Evolutionary conservation across 768 basidiomycete species (phyloP), one percentile per base, ranked within the genome.

Genomic region (Sarcomyxa edulis): DNA sequence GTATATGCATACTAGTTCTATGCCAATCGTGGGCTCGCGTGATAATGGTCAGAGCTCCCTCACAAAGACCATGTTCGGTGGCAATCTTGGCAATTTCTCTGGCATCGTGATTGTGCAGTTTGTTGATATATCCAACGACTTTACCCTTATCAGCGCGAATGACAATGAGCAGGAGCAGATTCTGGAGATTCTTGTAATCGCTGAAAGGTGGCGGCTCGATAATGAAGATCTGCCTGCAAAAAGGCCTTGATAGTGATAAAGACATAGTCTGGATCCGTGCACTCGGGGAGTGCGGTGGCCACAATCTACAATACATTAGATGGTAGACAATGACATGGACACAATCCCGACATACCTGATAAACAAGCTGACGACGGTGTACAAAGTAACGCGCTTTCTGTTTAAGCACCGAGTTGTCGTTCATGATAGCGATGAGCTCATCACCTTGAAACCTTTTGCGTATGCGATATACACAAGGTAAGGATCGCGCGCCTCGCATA

Each of bases 361-460:
- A 96, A 55, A 98, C 87, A 42, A 99, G 76, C 43, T 85, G 80
- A 47, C 96, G 84, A 44, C 93, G 90, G 58, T 98, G 84, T 55
- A 97, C 89, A 42, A 99, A 78, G 64, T 99, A 99, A 20, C 96
- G 84, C 37, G 96, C 90, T 62, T 98, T 96, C 54, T 99, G 95
- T 65, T 98, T 99, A 77, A 94, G 98, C 96, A 99, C 98, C 9
- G 93, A 84, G 68, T 99, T 99, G 48, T 95, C 94, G 56, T 98
- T 98, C 33, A 96, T 98, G 59, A 99, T 95, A 15, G 79, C 61
- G 54, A 99, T 94, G 43, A 99, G 76, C 62, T 99, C 96, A 5
- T 98, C 92, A 48, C 98, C 96, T 56, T 98, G 62, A 97, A 86
- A 41, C 96, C 96, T 59, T 98, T 98, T 25, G 96, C 96, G 55